phyloP scores from a whole-genome alignment of 2,329 filamentous ascomycete species.

The Paraphaeosphaeria sporulosa region DNA sequence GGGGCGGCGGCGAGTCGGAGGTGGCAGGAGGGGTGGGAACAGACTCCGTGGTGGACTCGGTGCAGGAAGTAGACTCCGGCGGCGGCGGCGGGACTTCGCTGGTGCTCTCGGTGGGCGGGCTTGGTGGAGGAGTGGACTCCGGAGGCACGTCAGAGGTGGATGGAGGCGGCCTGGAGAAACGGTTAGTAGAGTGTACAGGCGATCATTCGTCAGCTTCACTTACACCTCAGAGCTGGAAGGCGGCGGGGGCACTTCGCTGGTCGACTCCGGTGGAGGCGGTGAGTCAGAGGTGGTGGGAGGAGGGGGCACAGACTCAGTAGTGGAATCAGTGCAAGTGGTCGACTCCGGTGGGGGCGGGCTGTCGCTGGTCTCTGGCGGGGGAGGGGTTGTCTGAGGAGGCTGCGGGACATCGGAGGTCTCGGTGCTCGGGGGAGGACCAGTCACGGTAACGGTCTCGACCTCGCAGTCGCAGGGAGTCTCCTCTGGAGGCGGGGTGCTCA shows the following conservation, averaged over 20 bases:
- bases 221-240: slow-evolving; percentile 8
- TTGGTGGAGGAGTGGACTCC: not conserved
- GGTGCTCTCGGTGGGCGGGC: not conserved
- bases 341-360: slow-evolving; percentile 7
- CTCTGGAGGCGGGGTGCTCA: slow-evolving; percentile 14
- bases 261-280: slow-evolving; percentile 4
- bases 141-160: not conserved
- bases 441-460: slow-evolving; percentile 27
- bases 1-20: slow-evolving; percentile 9
- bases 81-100: not conserved
- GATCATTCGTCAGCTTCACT: not conserved
- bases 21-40: slow-evolving; percentile 8
- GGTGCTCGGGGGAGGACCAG: slow-evolving; percentile 18
- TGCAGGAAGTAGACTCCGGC: slow-evolving; percentile 22
- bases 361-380: not conserved
- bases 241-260: slow-evolving; percentile 1
- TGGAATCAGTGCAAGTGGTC: slow-evolving; percentile 1
- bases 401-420: slow-evolving; percentile 2
- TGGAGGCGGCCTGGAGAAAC: not conserved
- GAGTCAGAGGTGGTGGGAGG: not conserved
- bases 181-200: not conserved
- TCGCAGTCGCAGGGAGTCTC: slow-evolving; percentile 23
- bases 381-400: not conserved
- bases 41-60: slow-evolving; percentile 16
- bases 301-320: not conserved